Base-by-base conservation (phyloP, 345 rosid species). In the Carallia brachiata region DNA sequence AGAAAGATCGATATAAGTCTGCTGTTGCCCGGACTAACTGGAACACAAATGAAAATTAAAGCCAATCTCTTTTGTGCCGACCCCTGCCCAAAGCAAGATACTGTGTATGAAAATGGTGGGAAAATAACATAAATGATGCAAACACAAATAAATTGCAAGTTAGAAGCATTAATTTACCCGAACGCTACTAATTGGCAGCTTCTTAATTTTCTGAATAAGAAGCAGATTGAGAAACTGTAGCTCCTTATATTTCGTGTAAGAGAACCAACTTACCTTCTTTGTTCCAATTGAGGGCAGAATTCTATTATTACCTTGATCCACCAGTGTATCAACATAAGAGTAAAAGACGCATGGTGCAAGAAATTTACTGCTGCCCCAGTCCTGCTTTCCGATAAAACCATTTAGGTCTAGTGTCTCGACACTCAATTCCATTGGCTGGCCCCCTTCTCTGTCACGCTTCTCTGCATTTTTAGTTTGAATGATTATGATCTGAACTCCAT, bases 371-470 rank as follows among this genome's bases (percentile, higher is more conserved):
- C 60, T 70, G 18, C 92, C 96, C 28, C 87, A 84, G 75, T 10
- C 82, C 89, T 80, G 81, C 93, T 67, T 88, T 23, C 84, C 87
- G 40, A 58, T 23, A 70, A 84, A 93, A 56, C 93, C 96, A 54
- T 82, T 61, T 61, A 68, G 67, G 44, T 84, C 90, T 40, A 80
- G 12, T 59, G 80, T 82, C 69, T 79, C 66, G 17, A 93, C 70
- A 8, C 71, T 79, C 39, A 90, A 71, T 6, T 83, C 89, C 9
- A 89, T 74, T n/a, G 97, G 93, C 53, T 78, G 82, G 36, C 98
- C 93, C 10, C 98, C 98, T 88, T 93, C 98, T 80, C 97, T 82
- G 65, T 93, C 98, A 31, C 65, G 76, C 80, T 86, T 89, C 71
- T 48, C 97, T 82, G 97, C 70, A 66, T 23, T 44, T 55, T 61